A percentile compares a stretch with the other conserved stretches of the same genome.
These are phyloP conservation scores for Mycena rebaudengoi DNA, from an alignment of 768 basidiomycete genomes.

Conservation along the genomic window DNA sequence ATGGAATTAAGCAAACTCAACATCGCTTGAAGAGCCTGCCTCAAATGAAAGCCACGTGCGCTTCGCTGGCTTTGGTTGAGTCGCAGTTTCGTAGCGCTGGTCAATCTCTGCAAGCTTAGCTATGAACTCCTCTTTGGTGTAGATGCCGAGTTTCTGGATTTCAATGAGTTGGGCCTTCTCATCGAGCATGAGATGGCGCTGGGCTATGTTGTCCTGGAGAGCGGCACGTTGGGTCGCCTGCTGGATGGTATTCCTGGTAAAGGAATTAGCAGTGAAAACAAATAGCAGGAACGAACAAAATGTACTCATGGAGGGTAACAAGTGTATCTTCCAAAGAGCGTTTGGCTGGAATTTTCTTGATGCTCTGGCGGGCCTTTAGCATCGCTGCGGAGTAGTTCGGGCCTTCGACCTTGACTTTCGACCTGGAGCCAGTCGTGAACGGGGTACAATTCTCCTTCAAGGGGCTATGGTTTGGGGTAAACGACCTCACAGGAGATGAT, in stretches of 20 bases:
- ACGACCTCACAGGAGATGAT: background rate
- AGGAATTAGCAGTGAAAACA: background rate
- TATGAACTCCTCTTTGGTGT: background rate
- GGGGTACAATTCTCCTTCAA: background rate
- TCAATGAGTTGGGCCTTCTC: constrained; percentile 3
- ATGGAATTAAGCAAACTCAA: background rate
- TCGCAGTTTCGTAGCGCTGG: background rate
- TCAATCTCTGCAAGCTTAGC: background rate
- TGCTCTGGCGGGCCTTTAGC: background rate
- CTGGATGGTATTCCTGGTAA: background rate
- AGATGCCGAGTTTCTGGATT: background rate
- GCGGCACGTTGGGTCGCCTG: background rate
- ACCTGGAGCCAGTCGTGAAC: background rate
- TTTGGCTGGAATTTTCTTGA: constrained; percentile 2
- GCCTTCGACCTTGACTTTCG: background rate
- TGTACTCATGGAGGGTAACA: background rate
- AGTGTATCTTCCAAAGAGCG: background rate
- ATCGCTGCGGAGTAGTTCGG: background rate
- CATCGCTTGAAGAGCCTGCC: background rate
- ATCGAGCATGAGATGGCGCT: constrained; percentile 3
- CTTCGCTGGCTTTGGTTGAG: background rate
- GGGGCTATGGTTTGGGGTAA: background rate
- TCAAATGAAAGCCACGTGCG: background rate
- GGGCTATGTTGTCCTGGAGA: background rate
- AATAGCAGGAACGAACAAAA: background rate